These are phyloP conservation scores for Austroboletus niveus DNA, from an alignment of 1,284 basidiomycete species.

Conservation along the genomic window DNA sequence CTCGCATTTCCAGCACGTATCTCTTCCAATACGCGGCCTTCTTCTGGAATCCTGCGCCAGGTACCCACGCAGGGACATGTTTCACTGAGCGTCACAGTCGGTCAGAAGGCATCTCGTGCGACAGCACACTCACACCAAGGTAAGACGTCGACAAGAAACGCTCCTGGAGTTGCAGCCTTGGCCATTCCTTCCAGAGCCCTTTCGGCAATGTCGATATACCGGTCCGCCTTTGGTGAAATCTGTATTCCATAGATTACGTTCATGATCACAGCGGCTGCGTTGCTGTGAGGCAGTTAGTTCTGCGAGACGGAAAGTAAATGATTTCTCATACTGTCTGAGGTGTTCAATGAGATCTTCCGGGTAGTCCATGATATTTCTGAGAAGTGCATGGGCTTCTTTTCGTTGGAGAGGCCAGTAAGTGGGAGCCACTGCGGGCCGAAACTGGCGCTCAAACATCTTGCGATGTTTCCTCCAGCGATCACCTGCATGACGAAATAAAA, in stretches of 20 bases:
- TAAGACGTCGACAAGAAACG: constrained; percentile 38
- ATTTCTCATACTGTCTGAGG: constrained; percentile 37
- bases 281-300: constrained; percentile 27
- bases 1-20: constrained; percentile 31
- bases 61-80: constrained; percentile 31
- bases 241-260: constrained; percentile 39
- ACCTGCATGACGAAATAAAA: constrained; percentile 23
- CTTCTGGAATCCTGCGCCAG: constrained; percentile 33
- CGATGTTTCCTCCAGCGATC: constrained; percentile 49
- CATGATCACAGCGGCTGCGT: constrained; percentile 40
- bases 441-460: constrained; percentile 46
- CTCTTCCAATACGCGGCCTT: constrained; percentile 31
- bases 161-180: constrained; percentile 36
- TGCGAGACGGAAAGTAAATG: not conserved
- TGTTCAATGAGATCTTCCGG: constrained; percentile 41
- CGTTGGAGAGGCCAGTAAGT: constrained; percentile 41
- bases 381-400: constrained; percentile 38
- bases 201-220: constrained; percentile 38
- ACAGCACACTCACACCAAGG: constrained; percentile 27
- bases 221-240: constrained; percentile 34
- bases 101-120: not conserved
- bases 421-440: constrained; percentile 37
- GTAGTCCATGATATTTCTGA: constrained; percentile 37
- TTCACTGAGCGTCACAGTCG: constrained; percentile 25
- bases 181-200: constrained; percentile 37